A percentile compares a stretch with the other conserved stretches of the same genome.
phyloP scores from a whole-genome alignment of 2,329 filamentous ascomycete genomes.

The Pseudocercospora macadamiae region DNA sequence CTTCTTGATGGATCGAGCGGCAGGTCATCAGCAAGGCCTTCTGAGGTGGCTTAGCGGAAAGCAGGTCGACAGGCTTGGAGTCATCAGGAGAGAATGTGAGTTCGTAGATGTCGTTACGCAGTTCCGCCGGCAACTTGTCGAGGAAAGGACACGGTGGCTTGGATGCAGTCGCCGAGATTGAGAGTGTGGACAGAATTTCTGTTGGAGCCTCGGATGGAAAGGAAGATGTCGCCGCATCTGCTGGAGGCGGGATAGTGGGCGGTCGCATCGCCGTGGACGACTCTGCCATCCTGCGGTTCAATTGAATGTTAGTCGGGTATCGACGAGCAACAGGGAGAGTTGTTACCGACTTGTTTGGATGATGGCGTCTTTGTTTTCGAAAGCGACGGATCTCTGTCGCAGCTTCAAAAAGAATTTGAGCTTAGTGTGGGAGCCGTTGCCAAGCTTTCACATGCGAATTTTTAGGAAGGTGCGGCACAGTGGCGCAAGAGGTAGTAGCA shows the following conservation, averaged over 20 bases:
- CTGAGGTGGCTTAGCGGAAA: neutral
- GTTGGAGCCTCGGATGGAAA: too few relatives aligned
- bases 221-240: constrained; percentile 9
- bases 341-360: neutral
- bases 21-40: constrained; percentile 5
- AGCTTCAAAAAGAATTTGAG: neutral
- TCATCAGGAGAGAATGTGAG: constrained; percentile 7
- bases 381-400: too few relatives aligned
- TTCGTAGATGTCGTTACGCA: constrained; percentile 12
- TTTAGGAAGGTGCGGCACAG: too few relatives aligned
- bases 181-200: too few relatives aligned
- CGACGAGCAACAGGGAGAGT: too few relatives aligned
- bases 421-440: neutral
- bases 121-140: neutral
- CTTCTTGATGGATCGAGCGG: neutral
- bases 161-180: too few relatives aligned
- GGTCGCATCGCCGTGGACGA: neutral
- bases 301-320: neutral
- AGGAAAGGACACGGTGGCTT: constrained; percentile 6
- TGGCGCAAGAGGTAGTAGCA: too few relatives aligned
- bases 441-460: constrained; percentile 8
- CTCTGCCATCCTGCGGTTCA: neutral
- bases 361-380: neutral
- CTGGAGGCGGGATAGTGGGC: neutral
- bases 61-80: constrained; percentile 3